Conservation (phyloP, 345 rosid genomes). For the Diplotaxis tenuifolia region DNA sequence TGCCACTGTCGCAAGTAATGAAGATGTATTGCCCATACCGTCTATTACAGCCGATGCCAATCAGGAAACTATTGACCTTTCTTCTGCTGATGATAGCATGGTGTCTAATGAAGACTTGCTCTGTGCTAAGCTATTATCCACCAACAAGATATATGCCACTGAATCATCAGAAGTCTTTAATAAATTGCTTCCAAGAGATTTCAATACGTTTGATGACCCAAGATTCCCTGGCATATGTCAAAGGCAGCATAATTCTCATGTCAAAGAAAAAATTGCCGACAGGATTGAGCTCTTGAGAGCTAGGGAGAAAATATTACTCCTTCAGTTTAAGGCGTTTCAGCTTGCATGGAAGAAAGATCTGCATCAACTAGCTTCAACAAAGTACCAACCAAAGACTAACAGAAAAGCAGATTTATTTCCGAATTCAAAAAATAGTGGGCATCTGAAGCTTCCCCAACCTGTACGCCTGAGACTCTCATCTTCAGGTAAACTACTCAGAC, state of each 20-base stretch:
- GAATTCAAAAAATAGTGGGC: constrained; percentile 46
- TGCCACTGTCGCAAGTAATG: constrained; percentile 31
- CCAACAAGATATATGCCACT: constrained; percentile 63
- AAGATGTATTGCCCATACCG: constrained; percentile 32
- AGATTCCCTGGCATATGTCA: constrained; percentile 30
- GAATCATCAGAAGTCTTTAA: constrained; percentile 55
- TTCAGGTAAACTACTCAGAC: constrained; percentile 52
- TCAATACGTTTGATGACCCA: constrained; percentile 33
- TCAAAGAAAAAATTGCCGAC: constrained; percentile 48
- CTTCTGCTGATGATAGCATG: constrained; percentile 27
- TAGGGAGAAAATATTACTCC: constrained; percentile 73
- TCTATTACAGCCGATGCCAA: constrained; percentile 19
- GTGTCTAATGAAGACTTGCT: constrained; percentile 40
- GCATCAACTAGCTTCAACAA: constrained; percentile 51
- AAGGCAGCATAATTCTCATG: constrained; percentile 37
- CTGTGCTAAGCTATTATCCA: constrained; percentile 44
- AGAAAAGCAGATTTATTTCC: constrained; percentile 57
- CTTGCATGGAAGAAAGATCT: constrained; percentile 88
- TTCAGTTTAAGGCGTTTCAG: constrained; percentile 75
- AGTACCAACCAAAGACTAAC: constrained; percentile 61
- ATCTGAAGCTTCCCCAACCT: constrained; percentile 63
- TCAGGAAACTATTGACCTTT: constrained; percentile 24
- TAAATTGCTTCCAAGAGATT: constrained; percentile 49
- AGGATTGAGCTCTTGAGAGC: constrained; percentile 51
- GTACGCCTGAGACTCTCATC: constrained; percentile 64